Percentiles rank a stretch among this genome's conserved stretches.
Conservation (phyloP, 257 asterid species). For the Nicotiana attenuata region DNA sequence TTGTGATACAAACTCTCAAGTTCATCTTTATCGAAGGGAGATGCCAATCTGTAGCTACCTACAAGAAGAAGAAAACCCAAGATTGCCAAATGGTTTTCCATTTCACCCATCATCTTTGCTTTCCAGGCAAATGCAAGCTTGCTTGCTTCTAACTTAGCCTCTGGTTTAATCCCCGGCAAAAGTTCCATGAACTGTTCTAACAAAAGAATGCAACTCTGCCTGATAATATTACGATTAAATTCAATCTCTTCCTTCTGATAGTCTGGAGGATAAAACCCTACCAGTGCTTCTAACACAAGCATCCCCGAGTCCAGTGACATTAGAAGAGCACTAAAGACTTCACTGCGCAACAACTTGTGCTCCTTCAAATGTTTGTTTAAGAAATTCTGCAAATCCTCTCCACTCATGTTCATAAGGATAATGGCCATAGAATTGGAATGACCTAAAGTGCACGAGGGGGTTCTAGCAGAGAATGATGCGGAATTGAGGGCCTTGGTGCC, state of each 20-base stretch:
- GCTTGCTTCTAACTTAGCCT: conserved; percentile 31
- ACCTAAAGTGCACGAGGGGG: neutral
- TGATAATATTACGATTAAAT: conserved; percentile 15
- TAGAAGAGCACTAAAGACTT: conserved; percentile 28
- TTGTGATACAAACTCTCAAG: conserved; percentile 22
- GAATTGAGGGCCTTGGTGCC: conserved; percentile 3
- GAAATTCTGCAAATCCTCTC: conserved; percentile 17
- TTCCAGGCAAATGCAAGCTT: conserved; percentile 43
- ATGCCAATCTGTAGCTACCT: conserved; percentile 38
- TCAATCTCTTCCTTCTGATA: conserved; percentile 21
- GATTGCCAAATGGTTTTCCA: conserved; percentile 26
- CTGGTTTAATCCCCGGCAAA: conserved; percentile 32
- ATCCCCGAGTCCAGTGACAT: conserved; percentile 42
- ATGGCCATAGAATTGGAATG: conserved; percentile 18
- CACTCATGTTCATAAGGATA: conserved; percentile 18
- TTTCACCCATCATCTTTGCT: conserved; percentile 13
- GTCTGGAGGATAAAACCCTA: conserved; percentile 21
- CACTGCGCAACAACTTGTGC: conserved; percentile 10
- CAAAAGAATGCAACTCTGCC: conserved; percentile 21
- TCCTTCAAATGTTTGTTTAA: conserved; percentile 6
- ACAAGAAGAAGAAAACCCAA: conserved; percentile 42
- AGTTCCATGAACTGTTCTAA: conserved; percentile 31
- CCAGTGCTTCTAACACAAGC: conserved; percentile 38
- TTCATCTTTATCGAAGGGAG: conserved; percentile 32
- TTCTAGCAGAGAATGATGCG: neutral